A percentile compares a stretch with the other conserved stretches of the same genome.
Conservation (phyloP, 139 green algal species). For the Ulvella scutata region DNA sequence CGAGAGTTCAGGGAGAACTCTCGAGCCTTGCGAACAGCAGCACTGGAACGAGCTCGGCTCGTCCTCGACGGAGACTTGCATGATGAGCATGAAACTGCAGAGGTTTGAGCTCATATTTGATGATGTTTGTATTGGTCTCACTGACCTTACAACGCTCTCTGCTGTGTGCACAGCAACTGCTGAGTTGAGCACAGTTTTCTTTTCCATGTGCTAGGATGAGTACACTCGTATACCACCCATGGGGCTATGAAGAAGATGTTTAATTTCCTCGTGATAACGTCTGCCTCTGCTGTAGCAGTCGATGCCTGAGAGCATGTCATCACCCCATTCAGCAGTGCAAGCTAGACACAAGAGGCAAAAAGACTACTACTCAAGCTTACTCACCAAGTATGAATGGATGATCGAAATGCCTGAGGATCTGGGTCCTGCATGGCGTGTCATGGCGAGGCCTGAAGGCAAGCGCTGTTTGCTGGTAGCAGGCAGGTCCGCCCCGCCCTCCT, state of each 20-base stretch:
- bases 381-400: background rate
- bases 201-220: too few relatives aligned
- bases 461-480: background rate
- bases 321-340: background rate
- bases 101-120: too few relatives aligned
- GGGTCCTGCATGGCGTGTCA: background rate
- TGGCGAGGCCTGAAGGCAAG: background rate
- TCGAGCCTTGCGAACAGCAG: background rate
- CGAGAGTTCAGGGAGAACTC: background rate
- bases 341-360: background rate
- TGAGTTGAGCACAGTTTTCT: too few relatives aligned
- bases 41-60: background rate
- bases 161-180: too few relatives aligned
- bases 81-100: background rate
- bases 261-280: too few relatives aligned
- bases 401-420: background rate
- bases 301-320: too few relatives aligned
- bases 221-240: too few relatives aligned
- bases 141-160: too few relatives aligned
- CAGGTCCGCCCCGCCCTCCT: background rate
- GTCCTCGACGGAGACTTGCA: background rate
- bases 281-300: too few relatives aligned
- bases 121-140: too few relatives aligned
- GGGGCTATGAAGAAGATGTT: too few relatives aligned
- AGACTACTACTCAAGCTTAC: background rate